Base-by-base conservation (phyloP, 805 yeast species). In the Debaryomyces tyrocola region DNA sequence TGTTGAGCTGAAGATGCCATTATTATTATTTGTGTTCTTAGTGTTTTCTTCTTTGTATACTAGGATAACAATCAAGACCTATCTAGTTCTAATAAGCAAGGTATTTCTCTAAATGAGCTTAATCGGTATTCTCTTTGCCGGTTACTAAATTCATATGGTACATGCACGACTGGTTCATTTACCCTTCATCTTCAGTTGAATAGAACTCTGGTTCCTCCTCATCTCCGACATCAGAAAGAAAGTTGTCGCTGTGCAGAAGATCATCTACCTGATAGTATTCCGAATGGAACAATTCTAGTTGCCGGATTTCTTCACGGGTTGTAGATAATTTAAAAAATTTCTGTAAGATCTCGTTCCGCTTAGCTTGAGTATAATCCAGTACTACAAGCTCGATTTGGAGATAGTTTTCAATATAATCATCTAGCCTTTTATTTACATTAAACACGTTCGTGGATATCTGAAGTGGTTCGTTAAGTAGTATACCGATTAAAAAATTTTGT, bases 1-100 rank as follows among this genome's bases (percentile, higher is more conserved):
- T 59, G 63, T 49, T 51, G 57, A 47, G 64, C 62, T 31, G 66
- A 50, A 31, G 67, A 48, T 41, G 67, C 63, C 69, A 64, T 64
- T 20, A n/a, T 31, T 12, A 31, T 31, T 9, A 31, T 12, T 21
- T 24, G 27, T 24, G 10, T 7, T 7, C 27, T 24, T 24, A 24
- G 27, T 24, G 27, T 9, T 24, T 24, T 24, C 27, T 24, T 7
- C 27, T 24, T 7, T 24, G 18, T 24, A 24, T 7, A 6, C 27
- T 7, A 24, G 27, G 7, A 24, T 24, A 24, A 24, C 10, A 24
- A 24, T 17, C 18, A 17, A 17, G 18, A 17, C 18, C 18, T 17
- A 17, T 17, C 18, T 17, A 17, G 18, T 17, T 17, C 4, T 17
- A 2, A 17, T 17, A 17, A 17, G 18, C 18, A 17, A 17, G 18